Percentiles rank a stretch among this genome's conserved stretches.
Conservation (phyloP, 2,329 filamentous ascomycete species). For the Colletotrichum graminicola region DNA sequence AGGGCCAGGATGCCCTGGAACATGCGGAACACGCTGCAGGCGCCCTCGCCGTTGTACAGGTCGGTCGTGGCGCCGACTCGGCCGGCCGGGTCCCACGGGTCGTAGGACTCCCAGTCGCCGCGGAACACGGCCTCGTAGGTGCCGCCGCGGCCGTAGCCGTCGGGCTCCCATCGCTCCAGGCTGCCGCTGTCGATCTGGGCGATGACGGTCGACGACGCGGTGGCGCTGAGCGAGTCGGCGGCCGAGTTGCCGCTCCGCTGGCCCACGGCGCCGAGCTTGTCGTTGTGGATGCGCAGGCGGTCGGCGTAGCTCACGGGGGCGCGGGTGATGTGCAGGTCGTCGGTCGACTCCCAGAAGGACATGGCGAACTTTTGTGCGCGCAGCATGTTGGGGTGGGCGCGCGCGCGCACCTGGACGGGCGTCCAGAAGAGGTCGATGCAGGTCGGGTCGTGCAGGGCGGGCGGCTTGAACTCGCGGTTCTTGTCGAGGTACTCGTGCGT, state of each 20-base stretch:
- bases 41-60: conserved; percentile 78
- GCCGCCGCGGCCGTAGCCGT: conserved; percentile 67
- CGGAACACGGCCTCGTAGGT: conserved; percentile 76
- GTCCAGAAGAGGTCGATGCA: conserved; percentile 78
- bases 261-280: conserved; percentile 41
- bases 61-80: conserved; percentile 75
- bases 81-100: conserved; percentile 78
- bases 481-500: conserved; percentile 65
- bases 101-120: conserved; percentile 80
- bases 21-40: conserved; percentile 81
- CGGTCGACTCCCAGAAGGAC: conserved; percentile 64
- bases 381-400: conserved; percentile 56
- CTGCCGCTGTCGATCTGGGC: conserved; percentile 75
- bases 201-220: conserved; percentile 62
- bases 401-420: conserved; percentile 54
- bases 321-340: conserved; percentile 58
- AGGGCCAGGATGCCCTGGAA: conserved; percentile 83
- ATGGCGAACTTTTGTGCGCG: conserved; percentile 62
- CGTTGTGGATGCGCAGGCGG: conserved; percentile 65
- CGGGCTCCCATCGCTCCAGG: conserved; percentile 75
- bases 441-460: conserved; percentile 72
- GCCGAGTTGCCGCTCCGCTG: conserved; percentile 51
- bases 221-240: conserved; percentile 58
- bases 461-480: conserved; percentile 60
- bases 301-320: conserved; percentile 72